Percentiles rank a stretch among this genome's conserved stretches.
These are phyloP conservation scores for Carpinus viminea DNA, from an alignment of 306 rosid species.

Conservation along the genomic window DNA sequence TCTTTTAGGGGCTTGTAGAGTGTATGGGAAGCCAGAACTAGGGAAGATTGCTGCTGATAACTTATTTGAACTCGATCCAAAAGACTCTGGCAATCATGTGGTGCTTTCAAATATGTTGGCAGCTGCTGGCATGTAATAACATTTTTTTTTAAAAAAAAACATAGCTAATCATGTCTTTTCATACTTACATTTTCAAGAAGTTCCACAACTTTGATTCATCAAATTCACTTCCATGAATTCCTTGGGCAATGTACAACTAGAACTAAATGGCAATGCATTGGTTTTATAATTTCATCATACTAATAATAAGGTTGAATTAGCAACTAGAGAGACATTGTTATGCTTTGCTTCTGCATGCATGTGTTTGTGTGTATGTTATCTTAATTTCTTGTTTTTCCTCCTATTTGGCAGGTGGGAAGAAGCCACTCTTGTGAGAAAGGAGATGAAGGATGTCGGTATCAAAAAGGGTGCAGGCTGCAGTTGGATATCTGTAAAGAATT, in stretches of 20 bases:
- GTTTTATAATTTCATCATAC: background rate
- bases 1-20: conserved; percentile 75
- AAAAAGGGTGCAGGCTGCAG: conserved; percentile 77
- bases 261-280: background rate
- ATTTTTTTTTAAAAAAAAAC: background rate
- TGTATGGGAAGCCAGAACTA: conserved; percentile 64
- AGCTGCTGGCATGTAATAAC: conserved; percentile 72
- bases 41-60: conserved; percentile 81
- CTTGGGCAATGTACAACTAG: background rate
- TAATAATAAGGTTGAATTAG: background rate
- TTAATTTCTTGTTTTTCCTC: background rate
- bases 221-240: background rate
- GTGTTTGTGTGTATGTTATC: background rate
- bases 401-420: conserved; percentile 77
- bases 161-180: background rate
- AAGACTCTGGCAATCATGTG: conserved; percentile 86
- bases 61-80: conserved; percentile 77
- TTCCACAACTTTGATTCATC: background rate
- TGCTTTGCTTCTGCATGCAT: background rate
- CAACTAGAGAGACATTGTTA: conserved; percentile 1
- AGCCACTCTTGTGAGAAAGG: conserved; percentile 72
- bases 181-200: background rate
- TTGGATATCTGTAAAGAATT: conserved; percentile 73
- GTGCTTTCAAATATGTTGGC: conserved; percentile 84
- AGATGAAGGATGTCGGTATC: conserved; percentile 76